Conservation (phyloP, 371 early-diverging fungal genomes). For the Rhizopus delemar region DNA sequence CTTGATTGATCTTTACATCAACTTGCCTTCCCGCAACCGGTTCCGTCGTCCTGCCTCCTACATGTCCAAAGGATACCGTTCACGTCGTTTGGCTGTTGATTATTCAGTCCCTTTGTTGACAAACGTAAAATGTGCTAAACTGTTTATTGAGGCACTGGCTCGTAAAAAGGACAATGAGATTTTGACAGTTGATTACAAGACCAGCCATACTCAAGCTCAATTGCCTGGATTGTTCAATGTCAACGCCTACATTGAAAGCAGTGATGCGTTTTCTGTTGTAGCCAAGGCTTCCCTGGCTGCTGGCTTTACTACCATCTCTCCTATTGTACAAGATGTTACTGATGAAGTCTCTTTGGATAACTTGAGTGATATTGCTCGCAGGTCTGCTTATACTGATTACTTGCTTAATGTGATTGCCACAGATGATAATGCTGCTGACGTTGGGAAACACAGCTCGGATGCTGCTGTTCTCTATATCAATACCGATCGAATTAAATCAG, state of each 20-base stretch:
- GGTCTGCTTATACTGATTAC: conserved; percentile 74
- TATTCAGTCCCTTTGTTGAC: conserved; percentile 94
- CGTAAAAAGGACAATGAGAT: conserved; percentile 78
- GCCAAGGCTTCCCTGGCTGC: conserved; percentile 77
- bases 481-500: conserved; percentile 53
- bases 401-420: conserved; percentile 73
- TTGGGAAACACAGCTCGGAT: conserved; percentile 38
- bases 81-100: conserved; percentile 96
- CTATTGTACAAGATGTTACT: conserved; percentile 57
- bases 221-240: conserved; percentile 90
- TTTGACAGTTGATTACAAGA: conserved; percentile 82
- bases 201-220: conserved; percentile 77
- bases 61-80: conserved; percentile 92
- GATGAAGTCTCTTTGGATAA: conserved; percentile 56
- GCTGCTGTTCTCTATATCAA: conserved; percentile 64
- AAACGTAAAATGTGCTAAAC: conserved; percentile 96
- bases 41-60: conserved; percentile 95
- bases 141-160: conserved; percentile 92
- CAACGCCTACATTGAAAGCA: conserved; percentile 58
- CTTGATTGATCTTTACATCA: conserved; percentile 96
- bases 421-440: conserved; percentile 54
- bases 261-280: conserved; percentile 59
- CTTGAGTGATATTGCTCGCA: conserved; percentile 55
- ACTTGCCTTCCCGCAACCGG: conserved; percentile 93
- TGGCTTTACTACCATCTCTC: conserved; percentile 83